Evolutionary conservation across 176 grass and related monocot genomes (phyloP), one percentile per base, ranked within the genome.

Genomic region (Echinochloa phyllopogon): DNA sequence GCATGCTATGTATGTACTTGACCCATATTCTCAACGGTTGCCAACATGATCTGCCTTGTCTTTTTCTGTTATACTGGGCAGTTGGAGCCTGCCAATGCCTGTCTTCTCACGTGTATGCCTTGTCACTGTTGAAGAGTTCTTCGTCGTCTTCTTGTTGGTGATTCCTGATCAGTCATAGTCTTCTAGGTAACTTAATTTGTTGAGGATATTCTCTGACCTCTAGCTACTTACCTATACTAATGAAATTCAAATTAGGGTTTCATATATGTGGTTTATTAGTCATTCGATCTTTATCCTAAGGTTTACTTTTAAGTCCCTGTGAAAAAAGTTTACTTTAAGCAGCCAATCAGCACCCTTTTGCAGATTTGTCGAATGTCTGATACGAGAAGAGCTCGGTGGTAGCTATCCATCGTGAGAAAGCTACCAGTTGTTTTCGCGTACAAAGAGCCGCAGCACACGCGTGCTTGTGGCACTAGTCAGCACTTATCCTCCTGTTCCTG

Each of bases 401-500:
- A 81, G 83, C 76, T 81, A 85, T 89, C 87, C 77, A 85, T 85
- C 43, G 45, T 55, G 42, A 76, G 63, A 89, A 68, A 75, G 80
- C 27, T 57, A 12, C 55, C 8, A 4, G 56, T 71, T 77, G 72
- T 77, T 82, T 82, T 82, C 78, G 37, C 65, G 21, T 24, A 49
- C 67, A 90, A 33, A 74, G 47, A 80, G 76, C 58, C 33, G 27
- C 48, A 72, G 25, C 51, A 77, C 39, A 51, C 23, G 65, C 47
- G 58, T 43, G 66, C 88, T 83, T 78, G 65, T 49, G 42, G 74
- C 61, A 82, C 66, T 74, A 42, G 65, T 59, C 69, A 58, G 57
- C 73, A 78, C 84, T 86, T 83, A 90, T 83, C 88, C 25, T 73
- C 57, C 56, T 58, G 81, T 73, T 78, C 65, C 73, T 70, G 43